Evolutionary conservation across 192 early-diverging fungal species (phyloP).

Genomic region (Spizellomyces punctatus): DNA sequence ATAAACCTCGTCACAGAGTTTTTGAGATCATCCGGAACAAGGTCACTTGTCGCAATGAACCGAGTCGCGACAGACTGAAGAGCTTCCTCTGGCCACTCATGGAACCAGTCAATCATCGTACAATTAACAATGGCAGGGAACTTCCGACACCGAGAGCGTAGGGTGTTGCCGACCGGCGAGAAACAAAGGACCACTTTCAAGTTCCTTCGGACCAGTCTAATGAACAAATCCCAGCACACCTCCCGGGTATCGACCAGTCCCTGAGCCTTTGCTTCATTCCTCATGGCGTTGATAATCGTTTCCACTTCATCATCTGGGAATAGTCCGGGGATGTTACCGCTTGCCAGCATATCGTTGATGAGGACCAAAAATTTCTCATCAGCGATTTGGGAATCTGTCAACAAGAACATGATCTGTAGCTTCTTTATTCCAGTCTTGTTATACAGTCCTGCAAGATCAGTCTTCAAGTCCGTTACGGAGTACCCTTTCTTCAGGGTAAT

Average conservation of each 20-base stretch:
- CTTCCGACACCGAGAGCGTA: slow-evolving; percentile 61
- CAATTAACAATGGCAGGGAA: slow-evolving; percentile 65
- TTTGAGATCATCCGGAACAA: slow-evolving; percentile 57
- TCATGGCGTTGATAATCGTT: slow-evolving; percentile 63
- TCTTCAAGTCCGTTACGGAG: slow-evolving; percentile 57
- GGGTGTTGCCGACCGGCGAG: slow-evolving; percentile 66
- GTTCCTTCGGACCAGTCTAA: slow-evolving; percentile 55
- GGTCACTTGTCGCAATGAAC: slow-evolving; percentile 58
- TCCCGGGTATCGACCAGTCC: slow-evolving; percentile 65
- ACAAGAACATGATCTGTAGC: slow-evolving; percentile 63
- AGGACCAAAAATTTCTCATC: slow-evolving; percentile 69
- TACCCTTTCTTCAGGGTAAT: slow-evolving; percentile 68
- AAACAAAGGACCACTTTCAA: slow-evolving; percentile 68
- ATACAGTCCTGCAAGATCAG: slow-evolving; percentile 57
- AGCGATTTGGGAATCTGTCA: slow-evolving; percentile 66
- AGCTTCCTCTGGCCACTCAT: slow-evolving; percentile 64
- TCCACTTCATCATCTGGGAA: slow-evolving; percentile 73
- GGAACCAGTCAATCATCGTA: slow-evolving; percentile 71
- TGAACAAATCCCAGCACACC: slow-evolving; percentile 70
- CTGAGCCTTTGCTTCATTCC: slow-evolving; percentile 62
- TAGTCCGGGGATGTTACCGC: slow-evolving; percentile 68
- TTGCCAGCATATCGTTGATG: slow-evolving; percentile 67
- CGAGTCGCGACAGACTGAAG: slow-evolving; percentile 61
- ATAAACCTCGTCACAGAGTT: slow-evolving; percentile 62
- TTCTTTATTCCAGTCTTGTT: slow-evolving; percentile 66